phyloP scores from a whole-genome alignment of 371 early-diverging fungal species.

The Mortierella sp. region DNA sequence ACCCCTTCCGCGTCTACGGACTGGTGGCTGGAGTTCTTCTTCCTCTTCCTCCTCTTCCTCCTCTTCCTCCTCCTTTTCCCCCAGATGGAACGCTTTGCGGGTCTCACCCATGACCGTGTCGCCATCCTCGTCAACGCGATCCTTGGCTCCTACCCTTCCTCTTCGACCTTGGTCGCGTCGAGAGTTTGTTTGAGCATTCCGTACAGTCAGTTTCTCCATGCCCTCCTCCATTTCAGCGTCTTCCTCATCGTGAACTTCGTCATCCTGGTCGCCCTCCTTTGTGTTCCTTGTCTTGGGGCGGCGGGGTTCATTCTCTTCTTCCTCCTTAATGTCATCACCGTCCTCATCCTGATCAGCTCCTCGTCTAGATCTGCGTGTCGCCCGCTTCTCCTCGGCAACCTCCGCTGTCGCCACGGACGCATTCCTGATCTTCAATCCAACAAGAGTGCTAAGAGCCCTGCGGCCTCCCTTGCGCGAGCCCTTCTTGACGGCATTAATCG shows the following conservation, averaged over 20 bases:
- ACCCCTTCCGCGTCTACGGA: neutral
- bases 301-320: neutral
- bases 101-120: constrained; percentile 15
- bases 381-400: constrained; percentile 1
- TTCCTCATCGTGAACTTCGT: neutral
- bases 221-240: constrained; percentile 13
- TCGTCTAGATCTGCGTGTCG: constrained; percentile 7
- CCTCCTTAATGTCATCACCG: neutral
- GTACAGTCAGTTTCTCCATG: neutral
- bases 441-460: constrained; percentile 38
- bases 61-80: neutral
- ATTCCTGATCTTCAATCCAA: constrained; percentile 48
- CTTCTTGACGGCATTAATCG: constrained; percentile 50
- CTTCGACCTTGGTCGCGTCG: neutral
- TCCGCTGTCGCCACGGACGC: constrained; percentile 11
- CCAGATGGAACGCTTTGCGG: neutral
- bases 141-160: neutral
- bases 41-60: neutral
- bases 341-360: constrained; percentile 13
- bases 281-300: constrained; percentile 10
- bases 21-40: neutral
- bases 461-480: constrained; percentile 49
- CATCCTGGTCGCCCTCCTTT: neutral
- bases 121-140: constrained; percentile 3
- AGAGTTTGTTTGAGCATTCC: neutral